phyloP scores from a whole-genome alignment of 2,329 filamentous ascomycete species.

The Fusarium vanettenii region DNA sequence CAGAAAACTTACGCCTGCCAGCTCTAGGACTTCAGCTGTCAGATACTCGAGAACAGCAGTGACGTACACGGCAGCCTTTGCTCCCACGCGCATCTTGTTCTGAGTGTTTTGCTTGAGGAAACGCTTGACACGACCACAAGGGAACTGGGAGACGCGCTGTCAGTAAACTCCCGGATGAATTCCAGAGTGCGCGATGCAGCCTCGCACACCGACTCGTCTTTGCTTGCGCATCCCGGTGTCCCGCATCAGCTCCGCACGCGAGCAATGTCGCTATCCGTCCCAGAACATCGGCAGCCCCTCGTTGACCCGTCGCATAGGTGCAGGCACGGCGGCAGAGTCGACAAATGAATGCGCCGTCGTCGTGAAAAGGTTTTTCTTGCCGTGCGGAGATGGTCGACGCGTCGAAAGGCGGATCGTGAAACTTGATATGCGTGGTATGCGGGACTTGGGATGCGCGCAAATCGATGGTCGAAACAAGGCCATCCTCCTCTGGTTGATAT shows the following conservation, averaged over 20 bases:
- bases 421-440: slow-evolving; percentile 40
- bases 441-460: slow-evolving; percentile 42
- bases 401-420: slow-evolving; percentile 33
- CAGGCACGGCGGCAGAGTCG: slow-evolving; percentile 7
- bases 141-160: slow-evolving; percentile 74
- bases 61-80: slow-evolving; percentile 98
- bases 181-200: slow-evolving; percentile 13
- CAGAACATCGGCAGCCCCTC: slow-evolving; percentile 15
- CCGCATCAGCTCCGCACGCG: slow-evolving; percentile 24
- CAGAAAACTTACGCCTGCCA: slow-evolving; percentile 79
- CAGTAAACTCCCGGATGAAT: slow-evolving; percentile 27
- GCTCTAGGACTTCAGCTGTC: slow-evolving; percentile 96
- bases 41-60: slow-evolving; percentile 98
- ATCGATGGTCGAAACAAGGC: slow-evolving; percentile 30
- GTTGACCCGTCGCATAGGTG: slow-evolving; percentile 15
- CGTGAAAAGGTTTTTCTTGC: slow-evolving; percentile 32
- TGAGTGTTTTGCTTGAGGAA: slow-evolving; percentile 99
- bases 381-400: slow-evolving; percentile 41
- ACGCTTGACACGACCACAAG: slow-evolving; percentile 99
- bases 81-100: slow-evolving; percentile 99
- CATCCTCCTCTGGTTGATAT: slow-evolving; percentile 10
- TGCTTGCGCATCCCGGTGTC: slow-evolving; percentile 29
- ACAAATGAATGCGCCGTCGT: slow-evolving; percentile 13
- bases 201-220: slow-evolving; percentile 13
- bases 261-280: background rate